Evolutionary conservation across 306 rosid genomes (phyloP), one percentile per base, ranked within the genome.

Genomic region (Hylodesmum podocarpum): DNA sequence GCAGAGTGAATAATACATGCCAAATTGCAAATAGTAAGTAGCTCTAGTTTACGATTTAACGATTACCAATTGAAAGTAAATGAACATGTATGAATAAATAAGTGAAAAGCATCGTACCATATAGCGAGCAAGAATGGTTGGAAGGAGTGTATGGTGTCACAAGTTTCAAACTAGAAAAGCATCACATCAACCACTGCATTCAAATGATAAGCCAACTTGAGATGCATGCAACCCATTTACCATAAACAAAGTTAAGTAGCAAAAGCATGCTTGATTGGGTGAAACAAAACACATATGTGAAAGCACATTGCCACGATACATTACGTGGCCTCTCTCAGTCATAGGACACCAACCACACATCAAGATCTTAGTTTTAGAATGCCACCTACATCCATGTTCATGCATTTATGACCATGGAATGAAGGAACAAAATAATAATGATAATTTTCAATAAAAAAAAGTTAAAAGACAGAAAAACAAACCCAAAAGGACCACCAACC

Each of bases 1-100:
- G 40, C 69, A 64, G 71, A 74, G 61, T 70, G 15, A 65, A 55
- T 66, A 22, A 72, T 62, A 61, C 77, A 78, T 78, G 40, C 41
- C 41, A 39, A 68, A 65, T 13, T 19, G 67, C 65, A 65, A 58
- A 63, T 39, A 29, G 50, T 11, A 44, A 54, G 16, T 28, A 29
- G 36, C 57, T 71, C 10, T 5, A 19, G 15, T 18, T 21, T 34
- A 16, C 21, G 16, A 40, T 55, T 67, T 57, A 28, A 39, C 12
- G 41, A 74, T 10, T 44, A 43, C 12, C 6, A n/a, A 28, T 46
- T 34, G 34, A 25, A 61, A 68, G 6, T 72, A 14, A 54, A 21
- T 40, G 21, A 43, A 1, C 4, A 70, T 19, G n/a, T n/a, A 18
- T 70, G 9, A 70, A 33, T 5, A 12, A 10, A 25, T 4, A 24